phyloP scores from a whole-genome alignment of 257 asterid species.

The Capsicum rhomboideum region DNA sequence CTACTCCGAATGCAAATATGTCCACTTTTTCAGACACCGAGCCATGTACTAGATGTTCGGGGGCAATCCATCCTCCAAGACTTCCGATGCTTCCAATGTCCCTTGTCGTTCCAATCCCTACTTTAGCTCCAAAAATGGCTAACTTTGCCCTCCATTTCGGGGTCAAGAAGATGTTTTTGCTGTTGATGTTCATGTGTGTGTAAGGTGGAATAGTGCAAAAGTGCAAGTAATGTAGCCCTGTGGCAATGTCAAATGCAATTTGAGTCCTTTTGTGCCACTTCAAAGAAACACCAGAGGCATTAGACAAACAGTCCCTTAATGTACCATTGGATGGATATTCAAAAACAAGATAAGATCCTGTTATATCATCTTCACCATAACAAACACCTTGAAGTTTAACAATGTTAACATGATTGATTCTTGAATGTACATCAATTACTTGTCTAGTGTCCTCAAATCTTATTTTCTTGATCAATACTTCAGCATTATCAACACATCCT shows the following conservation, averaged over 20 bases:
- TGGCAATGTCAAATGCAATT: constrained; percentile 63
- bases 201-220: constrained; percentile 50
- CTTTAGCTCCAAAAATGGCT: constrained; percentile 24
- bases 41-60: constrained; percentile 16
- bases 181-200: constrained; percentile 28
- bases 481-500: constrained; percentile 35
- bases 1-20: constrained; percentile 50
- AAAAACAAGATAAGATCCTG: constrained; percentile 47
- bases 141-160: constrained; percentile 64
- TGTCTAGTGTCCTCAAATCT: constrained; percentile 32
- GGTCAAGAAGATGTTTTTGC: constrained; percentile 41
- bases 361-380: constrained; percentile 30
- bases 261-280: constrained; percentile 52
- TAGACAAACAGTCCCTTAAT: constrained; percentile 39
- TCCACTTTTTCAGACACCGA: constrained; percentile 33
- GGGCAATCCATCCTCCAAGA: constrained; percentile 9
- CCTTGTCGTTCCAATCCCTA: not conserved
- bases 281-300: constrained; percentile 14
- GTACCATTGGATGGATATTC: constrained; percentile 56
- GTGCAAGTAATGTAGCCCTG: constrained; percentile 55
- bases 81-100: constrained; percentile 8
- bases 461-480: constrained; percentile 39
- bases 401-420: constrained; percentile 60
- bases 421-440: constrained; percentile 56
- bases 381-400: constrained; percentile 61